These are phyloP conservation scores for Pseudogymnoascus verrucosus DNA, from an alignment of 2,329 filamentous ascomycete species.

Conservation along the genomic window DNA sequence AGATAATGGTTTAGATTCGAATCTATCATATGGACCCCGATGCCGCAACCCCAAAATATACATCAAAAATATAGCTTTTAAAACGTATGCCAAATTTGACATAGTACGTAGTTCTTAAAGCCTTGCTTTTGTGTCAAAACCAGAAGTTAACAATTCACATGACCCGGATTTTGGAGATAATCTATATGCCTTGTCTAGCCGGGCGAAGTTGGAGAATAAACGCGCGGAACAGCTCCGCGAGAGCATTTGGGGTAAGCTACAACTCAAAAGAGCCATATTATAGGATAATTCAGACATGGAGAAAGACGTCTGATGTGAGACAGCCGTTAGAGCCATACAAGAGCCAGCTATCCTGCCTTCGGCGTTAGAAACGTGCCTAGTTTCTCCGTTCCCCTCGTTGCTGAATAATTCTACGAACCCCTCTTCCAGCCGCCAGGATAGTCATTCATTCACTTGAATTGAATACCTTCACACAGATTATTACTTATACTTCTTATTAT, in stretches of 20 bases:
- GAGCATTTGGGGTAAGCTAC: not conserved
- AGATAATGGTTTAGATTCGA: not conserved
- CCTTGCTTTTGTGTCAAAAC: not conserved
- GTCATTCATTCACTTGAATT: not conserved
- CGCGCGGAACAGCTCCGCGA: not conserved
- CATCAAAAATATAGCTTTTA: not conserved
- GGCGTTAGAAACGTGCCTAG: not conserved
- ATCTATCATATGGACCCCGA: not conserved
- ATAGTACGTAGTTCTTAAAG: not conserved
- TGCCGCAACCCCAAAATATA: not conserved
- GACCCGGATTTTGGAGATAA: not conserved
- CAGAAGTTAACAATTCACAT: not conserved
- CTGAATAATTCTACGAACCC: not conserved
- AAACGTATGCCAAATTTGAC: not conserved
- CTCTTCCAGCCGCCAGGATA: not conserved
- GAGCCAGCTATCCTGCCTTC: not conserved
- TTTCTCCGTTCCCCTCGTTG: not conserved
- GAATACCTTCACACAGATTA: not conserved
- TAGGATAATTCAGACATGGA: not conserved
- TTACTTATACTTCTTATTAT: not conserved
- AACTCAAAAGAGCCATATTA: not conserved
- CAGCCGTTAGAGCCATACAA: not conserved
- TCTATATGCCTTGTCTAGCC: constrained; percentile 1
- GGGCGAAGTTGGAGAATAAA: not conserved
- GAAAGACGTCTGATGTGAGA: not conserved